phyloP scores from a whole-genome alignment of 2,329 filamentous ascomycete genomes.

The Paraconiothyrium brasiliense region DNA sequence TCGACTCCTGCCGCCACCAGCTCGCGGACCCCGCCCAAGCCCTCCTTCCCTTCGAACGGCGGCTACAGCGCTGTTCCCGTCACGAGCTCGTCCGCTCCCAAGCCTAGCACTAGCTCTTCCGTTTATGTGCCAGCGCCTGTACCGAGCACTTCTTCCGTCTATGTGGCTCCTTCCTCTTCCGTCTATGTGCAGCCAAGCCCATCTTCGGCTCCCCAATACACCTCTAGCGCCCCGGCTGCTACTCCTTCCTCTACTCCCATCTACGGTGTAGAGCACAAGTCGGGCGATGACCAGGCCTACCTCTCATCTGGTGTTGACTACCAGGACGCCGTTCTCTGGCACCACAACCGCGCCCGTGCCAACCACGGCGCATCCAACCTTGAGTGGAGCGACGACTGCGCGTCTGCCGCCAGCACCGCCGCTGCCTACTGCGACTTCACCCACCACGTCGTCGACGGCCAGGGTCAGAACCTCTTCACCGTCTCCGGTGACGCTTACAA shows the following conservation, averaged over 20 bases:
- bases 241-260: constrained; percentile 20
- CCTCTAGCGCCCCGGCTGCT: constrained; percentile 18
- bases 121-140: constrained; percentile 7
- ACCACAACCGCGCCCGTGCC: constrained; percentile 86
- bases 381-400: constrained; percentile 72
- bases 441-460: constrained; percentile 65
- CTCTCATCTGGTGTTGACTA: constrained; percentile 40
- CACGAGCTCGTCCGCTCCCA: constrained; percentile 14
- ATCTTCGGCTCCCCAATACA: constrained; percentile 12
- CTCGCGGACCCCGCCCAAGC: constrained; percentile 6
- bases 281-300: constrained; percentile 37
- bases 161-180: constrained; percentile 9
- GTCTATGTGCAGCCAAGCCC: constrained; percentile 10
- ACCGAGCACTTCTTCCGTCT: constrained; percentile 9
- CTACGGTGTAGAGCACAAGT: constrained; percentile 23
- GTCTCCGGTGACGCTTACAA: constrained; percentile 63
- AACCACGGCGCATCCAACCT: constrained; percentile 79
- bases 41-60: constrained; percentile 1
- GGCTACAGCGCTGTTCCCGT: constrained; percentile 12
- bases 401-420: constrained; percentile 69
- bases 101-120: neutral
- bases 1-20: neutral
- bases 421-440: constrained; percentile 78
- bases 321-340: constrained; percentile 59
- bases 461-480: constrained; percentile 94